A percentile compares a stretch with the other conserved stretches of the same genome.
Evolutionary conservation across 192 early-diverging fungal genomes (phyloP).

Genomic region (Mortierella hygrophila): DNA sequence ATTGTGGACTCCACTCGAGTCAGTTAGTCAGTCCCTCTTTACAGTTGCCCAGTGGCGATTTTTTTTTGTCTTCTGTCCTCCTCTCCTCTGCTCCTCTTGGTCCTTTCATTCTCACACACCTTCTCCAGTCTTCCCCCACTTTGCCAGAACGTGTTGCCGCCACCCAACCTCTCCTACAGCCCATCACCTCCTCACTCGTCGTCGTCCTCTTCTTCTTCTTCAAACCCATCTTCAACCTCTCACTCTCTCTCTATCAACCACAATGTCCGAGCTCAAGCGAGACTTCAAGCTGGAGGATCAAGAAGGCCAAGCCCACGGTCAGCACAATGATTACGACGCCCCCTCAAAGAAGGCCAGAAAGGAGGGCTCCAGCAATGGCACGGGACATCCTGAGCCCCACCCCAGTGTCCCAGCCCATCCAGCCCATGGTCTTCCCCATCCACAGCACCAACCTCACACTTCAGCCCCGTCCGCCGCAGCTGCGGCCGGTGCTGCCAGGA

Average conservation of each 20-base stretch:
- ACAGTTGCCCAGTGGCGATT: too few species aligned
- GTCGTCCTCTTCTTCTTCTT: too few species aligned
- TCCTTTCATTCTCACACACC: background rate
- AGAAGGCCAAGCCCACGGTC: conserved; percentile 20
- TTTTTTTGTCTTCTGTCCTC: conserved; percentile 1
- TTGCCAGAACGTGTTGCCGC: background rate
- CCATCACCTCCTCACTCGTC: background rate
- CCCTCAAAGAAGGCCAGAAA: conserved; percentile 47
- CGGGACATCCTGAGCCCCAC: conserved; percentile 10
- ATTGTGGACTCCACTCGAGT: background rate
- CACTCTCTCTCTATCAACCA: background rate
- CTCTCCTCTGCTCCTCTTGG: background rate
- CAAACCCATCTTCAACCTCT: background rate
- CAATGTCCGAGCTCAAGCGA: conserved; percentile 51
- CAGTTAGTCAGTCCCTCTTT: background rate
- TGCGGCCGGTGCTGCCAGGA: conserved; percentile 29
- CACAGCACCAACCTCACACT: conserved; percentile 15
- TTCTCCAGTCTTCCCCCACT: background rate
- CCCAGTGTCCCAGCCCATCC: background rate
- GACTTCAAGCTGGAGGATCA: conserved; percentile 45
- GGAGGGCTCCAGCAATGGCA: conserved; percentile 27
- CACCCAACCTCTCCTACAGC: background rate
- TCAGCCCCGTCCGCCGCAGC: conserved; percentile 13
- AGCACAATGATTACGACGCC: conserved; percentile 23
- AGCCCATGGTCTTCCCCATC: conserved; percentile 1